A percentile compares a stretch with the other conserved stretches of the same genome.
These are phyloP conservation scores for Ascochyta clinopodiicola DNA, from an alignment of 2,329 filamentous ascomycete genomes.

Conservation along the genomic window DNA sequence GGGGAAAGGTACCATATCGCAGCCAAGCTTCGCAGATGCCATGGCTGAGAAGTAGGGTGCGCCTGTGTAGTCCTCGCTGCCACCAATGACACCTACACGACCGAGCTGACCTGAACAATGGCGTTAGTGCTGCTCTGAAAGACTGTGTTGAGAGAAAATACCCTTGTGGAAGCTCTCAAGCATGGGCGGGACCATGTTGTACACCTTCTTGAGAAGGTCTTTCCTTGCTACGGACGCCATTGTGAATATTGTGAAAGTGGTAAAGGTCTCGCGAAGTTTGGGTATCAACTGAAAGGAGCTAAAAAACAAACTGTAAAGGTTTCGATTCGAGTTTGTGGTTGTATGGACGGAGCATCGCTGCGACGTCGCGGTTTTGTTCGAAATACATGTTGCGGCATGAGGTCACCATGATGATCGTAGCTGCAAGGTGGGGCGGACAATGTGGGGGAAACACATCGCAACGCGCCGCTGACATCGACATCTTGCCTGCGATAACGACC, in stretches of 20 bases:
- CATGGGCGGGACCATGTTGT: conserved; percentile 93
- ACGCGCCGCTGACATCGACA: conserved; percentile 15
- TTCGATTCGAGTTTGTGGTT: neutral
- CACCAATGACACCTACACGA: conserved; percentile 90
- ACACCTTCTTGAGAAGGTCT: conserved; percentile 78
- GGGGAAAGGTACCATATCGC: conserved; percentile 73
- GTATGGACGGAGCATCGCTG: conserved; percentile 9
- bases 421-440: neutral
- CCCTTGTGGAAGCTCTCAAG: conserved; percentile 96
- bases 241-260: conserved; percentile 9
- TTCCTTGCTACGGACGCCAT: conserved; percentile 69
- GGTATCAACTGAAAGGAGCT: conserved; percentile 11
- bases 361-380: conserved; percentile 6
- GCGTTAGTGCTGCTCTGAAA: conserved; percentile 21
- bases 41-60: conserved; percentile 98
- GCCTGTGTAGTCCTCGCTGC: conserved; percentile 94
- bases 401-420: conserved; percentile 16
- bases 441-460: conserved; percentile 12
- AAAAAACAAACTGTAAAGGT: neutral
- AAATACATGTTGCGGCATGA: conserved; percentile 1
- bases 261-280: neutral
- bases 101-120: conserved; percentile 77
- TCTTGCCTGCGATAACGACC: neutral
- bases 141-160: conserved; percentile 41
- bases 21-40: conserved; percentile 89